These are phyloP conservation scores for Botrytis aclada DNA, from an alignment of 2,329 filamentous ascomycete genomes.

Conservation along the genomic window DNA sequence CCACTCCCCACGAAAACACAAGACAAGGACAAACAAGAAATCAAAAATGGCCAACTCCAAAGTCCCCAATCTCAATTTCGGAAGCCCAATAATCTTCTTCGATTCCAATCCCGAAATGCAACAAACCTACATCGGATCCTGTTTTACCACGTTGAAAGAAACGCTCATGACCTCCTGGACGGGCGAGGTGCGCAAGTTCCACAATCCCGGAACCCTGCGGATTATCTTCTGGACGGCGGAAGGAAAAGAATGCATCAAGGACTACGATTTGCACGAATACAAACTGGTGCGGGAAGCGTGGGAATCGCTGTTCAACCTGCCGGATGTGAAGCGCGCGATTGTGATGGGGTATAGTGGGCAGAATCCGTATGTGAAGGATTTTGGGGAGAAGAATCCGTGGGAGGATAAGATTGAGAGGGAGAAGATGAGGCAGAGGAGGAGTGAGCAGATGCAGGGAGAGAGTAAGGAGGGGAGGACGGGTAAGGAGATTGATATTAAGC, in stretches of 20 bases:
- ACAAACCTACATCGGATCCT: slow-evolving; percentile 30
- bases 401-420: slow-evolving; percentile 25
- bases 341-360: slow-evolving; percentile 32
- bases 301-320: slow-evolving; percentile 27
- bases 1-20: neutral
- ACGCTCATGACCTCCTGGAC: slow-evolving; percentile 31
- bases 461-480: slow-evolving; percentile 14
- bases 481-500: neutral
- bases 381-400: slow-evolving; percentile 25
- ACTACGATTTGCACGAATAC: slow-evolving; percentile 32
- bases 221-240: slow-evolving; percentile 32
- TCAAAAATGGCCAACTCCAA: slow-evolving; percentile 5
- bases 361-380: slow-evolving; percentile 30
- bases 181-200: slow-evolving; percentile 30
- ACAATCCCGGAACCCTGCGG: slow-evolving; percentile 28
- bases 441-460: slow-evolving; percentile 1
- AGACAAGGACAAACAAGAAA: no score
- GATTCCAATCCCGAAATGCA: slow-evolving; percentile 35
- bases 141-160: slow-evolving; percentile 27
- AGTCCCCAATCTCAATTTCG: slow-evolving; percentile 23
- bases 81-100: slow-evolving; percentile 31
- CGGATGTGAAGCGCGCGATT: slow-evolving; percentile 29
- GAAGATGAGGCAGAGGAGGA: slow-evolving; percentile 15
- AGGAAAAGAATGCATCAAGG: slow-evolving; percentile 29
- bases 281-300: slow-evolving; percentile 29